phyloP scores from a whole-genome alignment of 73 alveolate species.

The Stentor coeruleus region DNA sequence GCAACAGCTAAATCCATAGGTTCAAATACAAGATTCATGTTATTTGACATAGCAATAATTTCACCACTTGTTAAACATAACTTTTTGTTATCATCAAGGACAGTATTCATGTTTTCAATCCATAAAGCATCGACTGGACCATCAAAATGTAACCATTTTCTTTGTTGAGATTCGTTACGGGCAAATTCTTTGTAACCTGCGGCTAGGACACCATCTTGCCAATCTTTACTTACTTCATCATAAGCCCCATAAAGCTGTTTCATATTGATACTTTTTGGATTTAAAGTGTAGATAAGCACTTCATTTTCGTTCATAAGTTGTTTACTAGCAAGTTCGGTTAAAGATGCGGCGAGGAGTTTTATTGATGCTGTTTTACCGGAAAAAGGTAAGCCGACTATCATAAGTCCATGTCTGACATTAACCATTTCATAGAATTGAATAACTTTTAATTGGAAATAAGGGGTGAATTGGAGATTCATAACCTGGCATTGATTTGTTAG shows the following conservation, averaged over 20 bases:
- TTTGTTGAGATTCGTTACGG: slow-evolving; percentile 71
- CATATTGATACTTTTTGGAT: slow-evolving; percentile 78
- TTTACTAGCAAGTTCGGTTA: slow-evolving; percentile 70
- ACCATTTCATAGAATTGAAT: slow-evolving; percentile 93
- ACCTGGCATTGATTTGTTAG: slow-evolving; percentile 52
- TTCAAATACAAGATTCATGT: slow-evolving; percentile 89
- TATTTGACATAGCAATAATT: slow-evolving; percentile 70
- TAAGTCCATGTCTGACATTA: slow-evolving; percentile 98
- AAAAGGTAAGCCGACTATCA: slow-evolving; percentile 86
- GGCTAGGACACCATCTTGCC: slow-evolving; percentile 95
- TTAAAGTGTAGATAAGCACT: slow-evolving; percentile 62
- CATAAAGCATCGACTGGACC: slow-evolving; percentile 97
- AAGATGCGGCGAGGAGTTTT: slow-evolving; percentile 66
- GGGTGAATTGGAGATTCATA: slow-evolving; percentile 58
- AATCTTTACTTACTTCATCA: slow-evolving; percentile 78
- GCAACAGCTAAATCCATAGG: slow-evolving; percentile 89
- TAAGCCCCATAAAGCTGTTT: slow-evolving; percentile 74
- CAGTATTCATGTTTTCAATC: slow-evolving; percentile 97
- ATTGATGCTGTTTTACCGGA: slow-evolving; percentile 88
- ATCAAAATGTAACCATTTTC: slow-evolving; percentile 90
- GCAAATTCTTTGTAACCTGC: slow-evolving; percentile 83
- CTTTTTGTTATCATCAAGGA: slow-evolving; percentile 90
- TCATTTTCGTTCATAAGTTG: slow-evolving; percentile 58
- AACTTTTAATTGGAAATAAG: slow-evolving; percentile 65
- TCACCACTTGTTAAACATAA: slow-evolving; percentile 80